Evolutionary conservation across 78 protist species (phyloP).

Genomic region (Dictyostelium capitatum): DNA sequence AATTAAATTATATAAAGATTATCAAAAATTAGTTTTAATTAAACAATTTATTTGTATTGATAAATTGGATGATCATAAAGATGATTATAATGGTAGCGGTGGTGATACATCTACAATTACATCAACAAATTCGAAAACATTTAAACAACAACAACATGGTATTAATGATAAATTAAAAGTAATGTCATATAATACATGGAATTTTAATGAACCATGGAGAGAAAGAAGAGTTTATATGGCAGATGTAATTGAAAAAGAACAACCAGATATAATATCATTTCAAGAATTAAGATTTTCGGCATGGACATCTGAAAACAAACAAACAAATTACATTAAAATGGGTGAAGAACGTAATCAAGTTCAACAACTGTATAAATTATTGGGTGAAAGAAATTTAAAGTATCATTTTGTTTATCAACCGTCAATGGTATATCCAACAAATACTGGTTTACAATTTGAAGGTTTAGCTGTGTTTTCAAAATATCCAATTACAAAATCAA

Average conservation of each 20-base stretch:
- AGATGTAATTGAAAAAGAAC: neutral
- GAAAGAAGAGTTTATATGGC: slow-evolving; percentile 34
- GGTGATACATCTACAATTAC: neutral
- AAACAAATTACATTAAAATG: neutral
- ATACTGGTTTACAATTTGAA: slow-evolving; percentile 23
- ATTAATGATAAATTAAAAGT: neutral
- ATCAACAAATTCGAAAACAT: neutral
- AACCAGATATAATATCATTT: slow-evolving; percentile 54
- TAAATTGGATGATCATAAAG: neutral
- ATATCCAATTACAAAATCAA: neutral
- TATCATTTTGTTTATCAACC: slow-evolving; percentile 43
- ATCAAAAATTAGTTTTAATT: neutral
- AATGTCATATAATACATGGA: slow-evolving; percentile 65
- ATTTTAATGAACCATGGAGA: slow-evolving; percentile 61
- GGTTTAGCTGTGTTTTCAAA: slow-evolving; percentile 60
- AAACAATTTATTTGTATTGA: neutral
- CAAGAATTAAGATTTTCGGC: slow-evolving; percentile 45
- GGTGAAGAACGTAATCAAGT: slow-evolving; percentile 69
- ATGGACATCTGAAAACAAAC: slow-evolving; percentile 36
- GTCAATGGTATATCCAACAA: slow-evolving; percentile 40
- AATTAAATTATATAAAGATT: neutral
- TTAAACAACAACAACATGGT: neutral
- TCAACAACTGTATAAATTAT: slow-evolving; percentile 34
- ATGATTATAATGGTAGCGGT: neutral
- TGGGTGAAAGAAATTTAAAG: slow-evolving; percentile 22